Conservation (phyloP, 352 stramenopile genomes). For the Phytophthora colocasiae region DNA sequence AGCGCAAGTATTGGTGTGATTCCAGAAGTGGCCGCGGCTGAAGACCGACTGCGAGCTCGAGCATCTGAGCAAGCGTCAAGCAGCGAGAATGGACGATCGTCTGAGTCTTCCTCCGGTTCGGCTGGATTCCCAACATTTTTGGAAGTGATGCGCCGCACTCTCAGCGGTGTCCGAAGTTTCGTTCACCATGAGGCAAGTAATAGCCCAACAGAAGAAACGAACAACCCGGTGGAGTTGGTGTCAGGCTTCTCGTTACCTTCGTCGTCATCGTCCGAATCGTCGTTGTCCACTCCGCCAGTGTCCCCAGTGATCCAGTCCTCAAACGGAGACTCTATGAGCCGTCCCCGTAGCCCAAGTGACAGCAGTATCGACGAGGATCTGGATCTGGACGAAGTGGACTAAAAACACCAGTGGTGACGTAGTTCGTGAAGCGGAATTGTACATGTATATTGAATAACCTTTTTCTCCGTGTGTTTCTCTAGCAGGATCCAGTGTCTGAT, state of each 20-base stretch:
- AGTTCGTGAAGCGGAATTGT: conserved; percentile 23
- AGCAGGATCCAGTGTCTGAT: not conserved
- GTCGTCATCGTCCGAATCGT: conserved; percentile 37
- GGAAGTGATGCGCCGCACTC: conserved; percentile 57
- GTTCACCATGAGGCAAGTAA: conserved; percentile 33
- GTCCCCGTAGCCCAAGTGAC: conserved; percentile 29
- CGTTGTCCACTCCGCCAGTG: conserved; percentile 16
- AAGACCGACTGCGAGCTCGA: conserved; percentile 44
- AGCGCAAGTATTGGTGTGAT: conserved; percentile 52
- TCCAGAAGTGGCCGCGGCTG: conserved; percentile 68
- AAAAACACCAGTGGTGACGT: conserved; percentile 15
- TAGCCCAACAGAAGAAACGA: conserved; percentile 12
- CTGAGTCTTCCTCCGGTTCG: conserved; percentile 40
- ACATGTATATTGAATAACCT: conserved; percentile 44
- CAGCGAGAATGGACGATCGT: conserved; percentile 26
- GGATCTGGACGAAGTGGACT: conserved; percentile 79
- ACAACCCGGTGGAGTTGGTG: conserved; percentile 16
- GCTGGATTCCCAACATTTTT: conserved; percentile 52
- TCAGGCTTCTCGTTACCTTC: conserved; percentile 36
- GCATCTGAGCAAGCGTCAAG: conserved; percentile 15
- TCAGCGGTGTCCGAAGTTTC: conserved; percentile 51
- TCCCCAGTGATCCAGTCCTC: conserved; percentile 23
- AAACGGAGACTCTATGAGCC: conserved; percentile 10
- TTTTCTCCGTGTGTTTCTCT: conserved; percentile 6
- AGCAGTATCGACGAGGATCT: conserved; percentile 70